Conservation (phyloP, 2,329 filamentous ascomycete genomes). For the Thelonectria rubi region DNA sequence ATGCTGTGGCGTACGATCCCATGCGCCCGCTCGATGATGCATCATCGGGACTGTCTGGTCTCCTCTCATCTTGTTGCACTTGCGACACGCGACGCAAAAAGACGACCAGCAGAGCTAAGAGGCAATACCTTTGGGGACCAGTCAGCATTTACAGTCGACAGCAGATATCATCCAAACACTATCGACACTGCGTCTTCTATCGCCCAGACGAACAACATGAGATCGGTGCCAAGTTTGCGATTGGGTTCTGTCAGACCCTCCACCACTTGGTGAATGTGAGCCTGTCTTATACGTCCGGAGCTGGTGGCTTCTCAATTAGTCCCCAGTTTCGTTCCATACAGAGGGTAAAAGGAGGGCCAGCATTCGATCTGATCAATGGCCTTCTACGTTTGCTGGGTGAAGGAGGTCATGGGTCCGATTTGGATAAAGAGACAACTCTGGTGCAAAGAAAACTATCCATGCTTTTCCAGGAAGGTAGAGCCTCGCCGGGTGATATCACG, state of each 20-base stretch:
- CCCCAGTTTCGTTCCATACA: neutral
- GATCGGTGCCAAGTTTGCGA: neutral
- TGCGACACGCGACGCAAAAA: neutral
- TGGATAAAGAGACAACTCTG: neutral
- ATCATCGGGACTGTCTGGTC: too few relatives aligned
- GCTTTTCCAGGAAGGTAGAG: slow-evolving; percentile 7
- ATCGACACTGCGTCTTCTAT: neutral
- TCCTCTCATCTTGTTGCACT: too few relatives aligned
- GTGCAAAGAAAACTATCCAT: neutral
- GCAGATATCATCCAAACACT: neutral
- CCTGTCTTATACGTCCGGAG: slow-evolving; percentile 2
- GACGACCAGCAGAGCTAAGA: too few relatives aligned
- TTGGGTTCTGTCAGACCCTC: neutral
- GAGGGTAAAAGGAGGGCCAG: neutral
- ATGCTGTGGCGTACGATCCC: neutral
- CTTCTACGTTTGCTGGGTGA: too few relatives aligned
- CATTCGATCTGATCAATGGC: neutral
- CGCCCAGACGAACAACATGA: neutral
- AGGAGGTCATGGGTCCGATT: neutral
- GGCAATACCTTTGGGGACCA: too few relatives aligned
- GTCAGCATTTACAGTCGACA: neutral
- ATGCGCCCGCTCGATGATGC: too few relatives aligned
- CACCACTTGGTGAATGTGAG: neutral
- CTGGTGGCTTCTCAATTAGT: slow-evolving; percentile 4
- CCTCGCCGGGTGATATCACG: slow-evolving; percentile 2